Percentiles rank a stretch among this genome's conserved stretches.
Conservation (phyloP, 192 early-diverging fungal species). For the Gonapodya prolifera region DNA sequence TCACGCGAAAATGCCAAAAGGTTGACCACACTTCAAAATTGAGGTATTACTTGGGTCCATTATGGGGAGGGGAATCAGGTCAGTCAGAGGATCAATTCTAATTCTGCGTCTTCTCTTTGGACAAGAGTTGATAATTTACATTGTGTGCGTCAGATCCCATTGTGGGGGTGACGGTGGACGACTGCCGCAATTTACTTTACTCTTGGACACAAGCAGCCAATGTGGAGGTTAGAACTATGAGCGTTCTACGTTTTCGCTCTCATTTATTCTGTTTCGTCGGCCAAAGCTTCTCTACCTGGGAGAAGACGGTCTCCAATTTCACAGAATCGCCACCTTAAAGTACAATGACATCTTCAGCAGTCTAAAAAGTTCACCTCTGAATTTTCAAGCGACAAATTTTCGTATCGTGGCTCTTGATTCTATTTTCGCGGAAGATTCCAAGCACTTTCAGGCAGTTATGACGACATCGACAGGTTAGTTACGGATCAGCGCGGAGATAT, state of each 20-base stretch:
- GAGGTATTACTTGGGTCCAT: slow-evolving; percentile 15
- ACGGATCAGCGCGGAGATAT: neutral
- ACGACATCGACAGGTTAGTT: neutral
- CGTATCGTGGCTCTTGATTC: neutral
- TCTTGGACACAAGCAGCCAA: slow-evolving; percentile 28
- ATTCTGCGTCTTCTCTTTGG: slow-evolving; percentile 10
- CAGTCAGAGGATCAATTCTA: too few relatives aligned
- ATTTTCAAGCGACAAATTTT: neutral
- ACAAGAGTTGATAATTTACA: neutral
- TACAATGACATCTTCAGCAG: neutral
- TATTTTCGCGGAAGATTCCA: neutral
- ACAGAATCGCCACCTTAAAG: neutral
- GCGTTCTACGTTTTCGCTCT: neutral
- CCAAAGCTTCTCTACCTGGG: neutral
- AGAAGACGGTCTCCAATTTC: neutral
- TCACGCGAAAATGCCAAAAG: slow-evolving; percentile 61
- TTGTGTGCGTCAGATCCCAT: slow-evolving; percentile 30
- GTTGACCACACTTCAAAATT: slow-evolving; percentile 62
- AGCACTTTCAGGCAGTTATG: neutral
- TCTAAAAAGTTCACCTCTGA: neutral
- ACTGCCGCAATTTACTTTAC: slow-evolving; percentile 54
- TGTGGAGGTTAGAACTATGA: neutral
- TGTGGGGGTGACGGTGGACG: slow-evolving; percentile 52
- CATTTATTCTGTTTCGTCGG: neutral
- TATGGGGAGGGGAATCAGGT: neutral